Conservation (phyloP, 176 grass and related monocot genomes). For the Pharus latifolius region DNA sequence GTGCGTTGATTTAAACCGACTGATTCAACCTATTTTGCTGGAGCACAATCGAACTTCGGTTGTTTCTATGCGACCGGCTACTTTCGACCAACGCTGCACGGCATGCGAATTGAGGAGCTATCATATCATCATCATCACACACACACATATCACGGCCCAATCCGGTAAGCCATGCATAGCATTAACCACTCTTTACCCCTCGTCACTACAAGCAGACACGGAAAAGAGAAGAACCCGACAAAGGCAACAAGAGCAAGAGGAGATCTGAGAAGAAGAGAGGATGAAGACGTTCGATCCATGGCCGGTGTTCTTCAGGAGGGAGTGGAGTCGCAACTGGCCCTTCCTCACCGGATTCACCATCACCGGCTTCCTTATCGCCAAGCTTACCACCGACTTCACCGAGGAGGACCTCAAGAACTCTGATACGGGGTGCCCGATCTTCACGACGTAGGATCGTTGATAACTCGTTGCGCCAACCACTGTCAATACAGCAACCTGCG, state of each 20-base stretch:
- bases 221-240: background rate
- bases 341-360: constrained; percentile 78
- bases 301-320: constrained; percentile 91
- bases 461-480: no score
- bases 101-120: no score
- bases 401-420: constrained; percentile 72
- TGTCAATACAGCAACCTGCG: no score
- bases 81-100: no score
- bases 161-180: background rate
- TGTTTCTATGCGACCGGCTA: no score
- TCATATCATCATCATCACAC: no score
- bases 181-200: background rate
- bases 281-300: constrained; percentile 82
- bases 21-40: no score
- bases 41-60: no score
- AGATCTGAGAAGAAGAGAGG: background rate
- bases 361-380: constrained; percentile 49
- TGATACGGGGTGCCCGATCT: no score
- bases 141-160: background rate
- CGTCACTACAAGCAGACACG: background rate
- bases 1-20: no score
- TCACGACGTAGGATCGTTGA: no score
- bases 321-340: constrained; percentile 67
- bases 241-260: no score
- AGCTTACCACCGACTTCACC: constrained; percentile 53